Evolutionary conservation across 2,329 filamentous ascomycete genomes (phyloP).

Genomic region (Nigrospora sphaerica): DNA sequence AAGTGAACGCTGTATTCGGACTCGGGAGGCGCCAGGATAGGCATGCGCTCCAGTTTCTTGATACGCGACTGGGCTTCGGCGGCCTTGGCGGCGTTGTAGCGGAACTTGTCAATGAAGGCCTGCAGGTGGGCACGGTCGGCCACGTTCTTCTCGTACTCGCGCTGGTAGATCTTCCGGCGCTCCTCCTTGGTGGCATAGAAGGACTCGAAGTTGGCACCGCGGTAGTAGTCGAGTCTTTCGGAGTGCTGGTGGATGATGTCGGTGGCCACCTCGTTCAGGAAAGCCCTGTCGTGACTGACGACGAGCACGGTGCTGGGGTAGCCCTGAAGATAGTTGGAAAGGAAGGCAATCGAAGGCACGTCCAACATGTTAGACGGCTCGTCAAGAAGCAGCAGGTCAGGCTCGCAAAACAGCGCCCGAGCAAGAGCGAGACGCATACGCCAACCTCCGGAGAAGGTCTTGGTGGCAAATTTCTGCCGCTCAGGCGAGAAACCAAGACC

Average conservation of each 20-base stretch:
- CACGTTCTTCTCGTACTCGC: conserved; percentile 99
- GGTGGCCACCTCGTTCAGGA: conserved; percentile 97
- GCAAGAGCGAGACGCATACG: conserved; percentile 94
- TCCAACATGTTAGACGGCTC: conserved; percentile 99
- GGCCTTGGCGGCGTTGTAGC: conserved; percentile 97
- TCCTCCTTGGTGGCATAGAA: conserved; percentile 98
- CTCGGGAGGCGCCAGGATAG: conserved; percentile 82
- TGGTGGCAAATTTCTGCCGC: conserved; percentile 86
- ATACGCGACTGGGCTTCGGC: conserved; percentile 97
- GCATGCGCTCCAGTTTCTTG: conserved; percentile 98
- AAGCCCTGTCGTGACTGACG: conserved; percentile 97
- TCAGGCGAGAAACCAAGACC: conserved; percentile 95
- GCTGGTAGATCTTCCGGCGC: conserved; percentile 89
- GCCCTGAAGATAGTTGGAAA: conserved; percentile 86
- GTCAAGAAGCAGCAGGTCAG: conserved; percentile 89
- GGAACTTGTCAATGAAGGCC: conserved; percentile 98
- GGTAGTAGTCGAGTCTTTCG: conserved; percentile 96
- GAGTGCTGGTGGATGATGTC: conserved; percentile 99
- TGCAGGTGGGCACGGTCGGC: conserved; percentile 86
- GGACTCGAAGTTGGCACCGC: conserved; percentile 90
- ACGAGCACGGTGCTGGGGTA: conserved; percentile 95
- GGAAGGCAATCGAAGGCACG: conserved; percentile 97
- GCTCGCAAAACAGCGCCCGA: conserved; percentile 94
- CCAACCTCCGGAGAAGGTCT: conserved; percentile 99
- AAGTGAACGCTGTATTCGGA: conserved; percentile 94